Conservation (phyloP, 2,329 filamentous ascomycete species). For the Pseudopyricularia cyperi region DNA sequence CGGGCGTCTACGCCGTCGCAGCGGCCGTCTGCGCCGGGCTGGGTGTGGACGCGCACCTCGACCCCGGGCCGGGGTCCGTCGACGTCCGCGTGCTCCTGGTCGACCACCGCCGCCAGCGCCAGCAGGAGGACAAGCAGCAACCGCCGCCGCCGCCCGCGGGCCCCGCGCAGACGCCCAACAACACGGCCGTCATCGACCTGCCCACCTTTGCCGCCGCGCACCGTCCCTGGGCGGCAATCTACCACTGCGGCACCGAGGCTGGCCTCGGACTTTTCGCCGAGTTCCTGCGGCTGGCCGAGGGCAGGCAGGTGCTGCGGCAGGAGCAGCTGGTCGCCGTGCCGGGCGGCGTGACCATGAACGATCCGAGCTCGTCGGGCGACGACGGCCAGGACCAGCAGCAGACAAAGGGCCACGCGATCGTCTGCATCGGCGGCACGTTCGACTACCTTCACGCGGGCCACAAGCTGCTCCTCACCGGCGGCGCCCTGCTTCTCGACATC, state of each 20-base stretch:
- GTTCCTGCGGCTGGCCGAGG: slow-evolving; percentile 34
- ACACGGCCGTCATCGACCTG: slow-evolving; percentile 24
- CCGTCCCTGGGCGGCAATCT: slow-evolving; percentile 51
- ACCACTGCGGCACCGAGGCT: slow-evolving; percentile 50
- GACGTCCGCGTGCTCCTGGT: slow-evolving; percentile 66
- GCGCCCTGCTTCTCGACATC: slow-evolving; percentile 55
- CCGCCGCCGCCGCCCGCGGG: slow-evolving; percentile 14
- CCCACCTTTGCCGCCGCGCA: slow-evolving; percentile 30
- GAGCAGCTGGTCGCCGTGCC: slow-evolving; percentile 37
- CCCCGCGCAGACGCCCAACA: slow-evolving; percentile 24
- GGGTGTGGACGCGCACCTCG: slow-evolving; percentile 44
- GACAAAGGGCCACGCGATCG: slow-evolving; percentile 34
- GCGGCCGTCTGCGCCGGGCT: slow-evolving; percentile 56
- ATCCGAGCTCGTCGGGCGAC: slow-evolving; percentile 8
- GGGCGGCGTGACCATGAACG: slow-evolving; percentile 35
- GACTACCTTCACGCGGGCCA: slow-evolving; percentile 93
- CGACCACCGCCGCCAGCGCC: slow-evolving; percentile 33
- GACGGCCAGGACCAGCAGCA: slow-evolving; percentile 7
- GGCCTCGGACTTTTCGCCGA: slow-evolving; percentile 43
- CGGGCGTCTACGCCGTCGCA: slow-evolving; percentile 65
- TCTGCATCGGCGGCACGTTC: slow-evolving; percentile 86
- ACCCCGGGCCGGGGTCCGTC: slow-evolving; percentile 51
- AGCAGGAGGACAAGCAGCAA: slow-evolving; percentile 14
- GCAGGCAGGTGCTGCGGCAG: slow-evolving; percentile 30
- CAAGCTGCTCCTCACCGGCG: slow-evolving; percentile 89